These are phyloP conservation scores for Schoenoplectus triqueter DNA, from an alignment of 202 grass and related monocot genomes.

Conservation along the genomic window DNA sequence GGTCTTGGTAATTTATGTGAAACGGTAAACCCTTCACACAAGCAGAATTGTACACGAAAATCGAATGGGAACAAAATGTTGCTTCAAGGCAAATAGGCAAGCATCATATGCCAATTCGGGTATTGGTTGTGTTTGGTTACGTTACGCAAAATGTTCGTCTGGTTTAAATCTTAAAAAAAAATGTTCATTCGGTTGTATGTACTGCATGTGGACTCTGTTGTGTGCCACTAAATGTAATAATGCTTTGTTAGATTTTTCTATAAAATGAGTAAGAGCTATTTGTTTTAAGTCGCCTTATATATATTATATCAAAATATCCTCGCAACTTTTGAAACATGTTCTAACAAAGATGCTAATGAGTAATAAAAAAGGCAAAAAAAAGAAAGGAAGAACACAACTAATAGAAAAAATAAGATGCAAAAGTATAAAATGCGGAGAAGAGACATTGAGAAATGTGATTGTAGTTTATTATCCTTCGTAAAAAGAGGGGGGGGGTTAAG, in stretches of 20 bases:
- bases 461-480: no score
- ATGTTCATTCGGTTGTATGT: background rate
- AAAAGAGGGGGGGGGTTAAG: no score
- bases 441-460: no score
- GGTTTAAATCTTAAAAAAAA: background rate
- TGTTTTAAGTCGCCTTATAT: background rate
- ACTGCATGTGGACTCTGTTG: background rate
- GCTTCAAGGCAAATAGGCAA: background rate
- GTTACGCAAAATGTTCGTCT: background rate
- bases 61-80: background rate
- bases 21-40: background rate
- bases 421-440: no score
- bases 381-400: no score
- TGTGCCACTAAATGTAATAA: background rate
- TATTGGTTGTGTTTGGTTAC: background rate
- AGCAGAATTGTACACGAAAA: background rate
- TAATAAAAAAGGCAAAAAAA: no score
- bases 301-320: background rate
- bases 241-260: background rate
- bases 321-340: no score
- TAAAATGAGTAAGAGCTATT: background rate
- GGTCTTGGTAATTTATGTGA: background rate
- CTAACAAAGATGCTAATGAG: no score
- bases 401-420: no score
- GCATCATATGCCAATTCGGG: background rate